A percentile compares a stretch with the other conserved stretches of the same genome.
phyloP scores from a whole-genome alignment of 2,329 filamentous ascomycete genomes.

The Microcyclospora pomicola region DNA sequence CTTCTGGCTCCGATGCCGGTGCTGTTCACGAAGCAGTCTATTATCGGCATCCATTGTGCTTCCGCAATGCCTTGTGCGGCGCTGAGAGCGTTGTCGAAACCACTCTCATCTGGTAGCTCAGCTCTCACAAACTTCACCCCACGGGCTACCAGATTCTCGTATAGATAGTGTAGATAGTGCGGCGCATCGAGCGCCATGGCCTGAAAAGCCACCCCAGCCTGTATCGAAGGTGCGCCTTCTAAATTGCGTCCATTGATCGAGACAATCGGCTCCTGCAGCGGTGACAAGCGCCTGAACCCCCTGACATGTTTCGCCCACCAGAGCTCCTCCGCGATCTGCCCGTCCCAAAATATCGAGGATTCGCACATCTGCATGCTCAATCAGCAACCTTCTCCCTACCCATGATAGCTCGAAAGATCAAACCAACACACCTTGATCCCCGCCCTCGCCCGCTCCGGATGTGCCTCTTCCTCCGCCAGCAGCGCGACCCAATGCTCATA shows the following conservation, averaged over 20 bases:
- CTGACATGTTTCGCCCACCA: constrained; percentile 29
- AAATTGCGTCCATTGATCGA: constrained; percentile 13
- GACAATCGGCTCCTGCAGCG: constrained; percentile 6
- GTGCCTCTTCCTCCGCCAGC: constrained; percentile 18
- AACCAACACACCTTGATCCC: constrained; percentile 12
- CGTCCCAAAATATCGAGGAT: constrained; percentile 20
- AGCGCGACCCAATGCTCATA: constrained; percentile 28
- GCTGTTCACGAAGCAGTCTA: constrained; percentile 28
- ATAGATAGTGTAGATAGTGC: constrained; percentile 26
- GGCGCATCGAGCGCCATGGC: constrained; percentile 27
- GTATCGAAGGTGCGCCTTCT: constrained; percentile 9
- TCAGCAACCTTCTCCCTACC: background rate
- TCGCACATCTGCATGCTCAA: constrained; percentile 9
- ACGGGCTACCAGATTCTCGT: constrained; percentile 12
- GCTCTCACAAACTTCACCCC: constrained; percentile 19
- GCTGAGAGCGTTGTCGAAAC: constrained; percentile 18
- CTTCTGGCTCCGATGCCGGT: constrained; percentile 28
- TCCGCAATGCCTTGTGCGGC: constrained; percentile 13
- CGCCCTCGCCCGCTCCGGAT: constrained; percentile 8
- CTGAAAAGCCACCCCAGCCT: constrained; percentile 19
- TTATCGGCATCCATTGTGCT: constrained; percentile 4
- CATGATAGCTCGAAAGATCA: background rate
- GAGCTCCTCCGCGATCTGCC: constrained; percentile 13
- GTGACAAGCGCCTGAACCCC: constrained; percentile 17
- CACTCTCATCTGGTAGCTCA: constrained; percentile 16